These are phyloP conservation scores for Chloranthus sessilifolius DNA, from an alignment of 164 flowering plant genomes.

Conservation along the genomic window DNA sequence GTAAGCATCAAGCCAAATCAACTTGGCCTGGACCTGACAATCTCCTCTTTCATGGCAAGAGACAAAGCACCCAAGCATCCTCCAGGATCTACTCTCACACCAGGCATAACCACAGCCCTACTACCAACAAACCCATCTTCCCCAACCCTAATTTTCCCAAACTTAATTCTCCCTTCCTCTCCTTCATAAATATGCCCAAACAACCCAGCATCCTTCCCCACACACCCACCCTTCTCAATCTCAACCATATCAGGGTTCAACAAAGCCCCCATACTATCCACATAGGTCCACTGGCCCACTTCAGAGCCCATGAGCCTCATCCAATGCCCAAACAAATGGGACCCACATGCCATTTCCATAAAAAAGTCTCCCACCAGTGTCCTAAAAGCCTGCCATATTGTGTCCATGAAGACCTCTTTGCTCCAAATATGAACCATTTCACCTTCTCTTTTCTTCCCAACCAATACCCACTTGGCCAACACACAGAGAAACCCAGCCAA, in stretches of 20 bases:
- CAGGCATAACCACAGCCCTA: slow-evolving; percentile 68
- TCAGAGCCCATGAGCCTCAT: slow-evolving; percentile 71
- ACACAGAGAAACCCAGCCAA: slow-evolving; percentile 39
- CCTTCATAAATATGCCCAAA: slow-evolving; percentile 86
- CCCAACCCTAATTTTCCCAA: slow-evolving; percentile 51
- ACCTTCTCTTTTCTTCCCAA: slow-evolving; percentile 56
- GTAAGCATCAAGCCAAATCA: too few relatives aligned
- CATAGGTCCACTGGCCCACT: slow-evolving; percentile 43
- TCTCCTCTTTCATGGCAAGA: slow-evolving; percentile 67
- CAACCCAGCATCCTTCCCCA: slow-evolving; percentile 60
- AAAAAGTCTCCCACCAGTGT: slow-evolving; percentile 62
- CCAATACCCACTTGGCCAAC: slow-evolving; percentile 52
- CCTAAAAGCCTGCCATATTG: slow-evolving; percentile 67
- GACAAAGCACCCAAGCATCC: slow-evolving; percentile 45
- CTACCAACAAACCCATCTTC: slow-evolving; percentile 75
- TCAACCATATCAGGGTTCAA: slow-evolving; percentile 85
- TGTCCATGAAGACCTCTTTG: slow-evolving; percentile 50
- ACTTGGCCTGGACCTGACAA: slow-evolving; percentile 36
- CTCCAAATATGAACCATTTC: slow-evolving; percentile 53
- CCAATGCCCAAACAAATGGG: slow-evolving; percentile 40
- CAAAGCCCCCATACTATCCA: slow-evolving; percentile 58
- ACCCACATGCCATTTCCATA: slow-evolving; percentile 72
- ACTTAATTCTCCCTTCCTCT: slow-evolving; percentile 64
- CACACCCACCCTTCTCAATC: slow-evolving; percentile 56
- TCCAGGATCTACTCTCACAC: slow-evolving; percentile 52